A percentile compares a stretch with the other conserved stretches of the same genome.
phyloP scores from a whole-genome alignment of 179 eudicot genomes.

The Spergularia azorica region DNA sequence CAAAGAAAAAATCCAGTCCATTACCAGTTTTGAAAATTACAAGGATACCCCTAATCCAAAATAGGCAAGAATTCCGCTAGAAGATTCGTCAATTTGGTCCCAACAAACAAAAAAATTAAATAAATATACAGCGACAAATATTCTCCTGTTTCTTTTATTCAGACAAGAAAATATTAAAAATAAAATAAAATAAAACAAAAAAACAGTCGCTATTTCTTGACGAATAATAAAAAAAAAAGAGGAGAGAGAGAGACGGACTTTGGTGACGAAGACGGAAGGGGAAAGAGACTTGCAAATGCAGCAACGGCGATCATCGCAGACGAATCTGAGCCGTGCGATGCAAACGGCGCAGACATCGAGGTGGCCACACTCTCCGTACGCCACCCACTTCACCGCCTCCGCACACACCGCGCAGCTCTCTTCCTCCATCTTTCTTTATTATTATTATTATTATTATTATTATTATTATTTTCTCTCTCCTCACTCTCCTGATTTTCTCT shows the following conservation, averaged over 20 bases:
- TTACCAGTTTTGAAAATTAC: background rate
- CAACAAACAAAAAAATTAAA: background rate
- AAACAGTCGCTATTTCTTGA: too few species aligned
- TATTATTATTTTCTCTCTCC: too few species aligned
- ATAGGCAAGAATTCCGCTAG: background rate
- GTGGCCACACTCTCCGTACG: constrained; percentile 86
- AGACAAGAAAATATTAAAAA: background rate
- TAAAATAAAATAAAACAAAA: background rate
- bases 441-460: too few species aligned
- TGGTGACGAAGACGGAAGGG: constrained; percentile 60
- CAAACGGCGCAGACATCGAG: constrained; percentile 81
- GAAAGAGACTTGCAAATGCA: constrained; percentile 80
- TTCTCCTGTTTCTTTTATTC: background rate
- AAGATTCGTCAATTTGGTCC: constrained; percentile 10
- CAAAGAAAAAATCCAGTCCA: background rate
- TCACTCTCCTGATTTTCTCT: background rate
- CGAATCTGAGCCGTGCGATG: constrained; percentile 87
- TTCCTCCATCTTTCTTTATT: constrained; percentile 40
- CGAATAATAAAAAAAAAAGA: too few species aligned
- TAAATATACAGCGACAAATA: background rate
- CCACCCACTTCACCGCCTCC: constrained; percentile 71
- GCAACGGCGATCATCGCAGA: constrained; percentile 75
- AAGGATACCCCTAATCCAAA: background rate
- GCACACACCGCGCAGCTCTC: constrained; percentile 89
- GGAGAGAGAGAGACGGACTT: constrained; percentile 34